phyloP scores from a whole-genome alignment of 139 green algal species.

The Zygnema cylindricum region DNA sequence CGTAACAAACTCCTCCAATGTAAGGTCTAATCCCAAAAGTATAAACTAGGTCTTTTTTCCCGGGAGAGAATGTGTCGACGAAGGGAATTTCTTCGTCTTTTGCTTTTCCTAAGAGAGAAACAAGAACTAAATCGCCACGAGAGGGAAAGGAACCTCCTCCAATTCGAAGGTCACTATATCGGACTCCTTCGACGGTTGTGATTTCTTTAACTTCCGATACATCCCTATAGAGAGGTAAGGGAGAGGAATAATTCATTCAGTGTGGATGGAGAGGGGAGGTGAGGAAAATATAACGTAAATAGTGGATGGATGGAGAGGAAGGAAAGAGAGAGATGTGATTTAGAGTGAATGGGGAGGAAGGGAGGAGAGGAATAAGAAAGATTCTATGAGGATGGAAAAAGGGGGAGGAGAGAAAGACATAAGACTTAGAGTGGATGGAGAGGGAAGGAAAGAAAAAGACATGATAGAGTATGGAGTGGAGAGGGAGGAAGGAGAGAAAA shows the following conservation, averaged over 20 bases:
- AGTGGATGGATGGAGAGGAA: neutral
- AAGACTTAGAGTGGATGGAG: neutral
- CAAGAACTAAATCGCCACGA: slow-evolving; percentile 38
- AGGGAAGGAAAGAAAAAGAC: neutral
- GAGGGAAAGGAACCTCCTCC: slow-evolving; percentile 26
- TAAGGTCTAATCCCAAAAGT: slow-evolving; percentile 38
- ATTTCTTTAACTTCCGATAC: slow-evolving; percentile 15
- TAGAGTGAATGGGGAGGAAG: neutral
- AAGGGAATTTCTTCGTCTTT: neutral
- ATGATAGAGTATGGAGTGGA: neutral
- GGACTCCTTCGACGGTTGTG: neutral
- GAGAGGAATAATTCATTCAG: neutral
- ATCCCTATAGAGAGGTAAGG: slow-evolving; percentile 1
- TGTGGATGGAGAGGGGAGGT: neutral
- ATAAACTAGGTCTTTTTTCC: slow-evolving; percentile 46
- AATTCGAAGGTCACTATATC: slow-evolving; percentile 38
- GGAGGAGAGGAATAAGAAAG: neutral
- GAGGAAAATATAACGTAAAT: neutral
- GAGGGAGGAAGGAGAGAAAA: neutral
- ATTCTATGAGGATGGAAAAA: neutral
- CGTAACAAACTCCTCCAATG: neutral
- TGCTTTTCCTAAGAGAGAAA: neutral
- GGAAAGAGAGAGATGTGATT: neutral
- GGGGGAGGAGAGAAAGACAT: neutral
- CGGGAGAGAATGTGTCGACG: neutral